Percentiles rank a stretch among this genome's conserved stretches.
phyloP scores from a whole-genome alignment of 257 asterid genomes.

The Cinchona pubescens region DNA sequence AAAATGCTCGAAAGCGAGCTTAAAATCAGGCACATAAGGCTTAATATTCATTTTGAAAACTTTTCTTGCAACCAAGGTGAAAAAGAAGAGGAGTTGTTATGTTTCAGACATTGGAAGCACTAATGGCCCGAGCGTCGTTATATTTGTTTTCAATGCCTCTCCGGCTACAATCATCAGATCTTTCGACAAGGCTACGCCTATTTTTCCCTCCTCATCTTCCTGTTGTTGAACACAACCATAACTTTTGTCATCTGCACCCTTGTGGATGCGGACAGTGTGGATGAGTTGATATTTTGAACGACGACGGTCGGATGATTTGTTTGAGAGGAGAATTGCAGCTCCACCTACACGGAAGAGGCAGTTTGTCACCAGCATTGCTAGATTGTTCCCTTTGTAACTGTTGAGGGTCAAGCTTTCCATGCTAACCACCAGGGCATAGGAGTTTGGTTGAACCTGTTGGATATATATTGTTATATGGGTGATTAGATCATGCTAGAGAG shows the following conservation, averaged over 20 bases:
- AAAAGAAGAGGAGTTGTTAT: slow-evolving; percentile 16
- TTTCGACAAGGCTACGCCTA: slow-evolving; percentile 30
- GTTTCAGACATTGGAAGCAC: slow-evolving; percentile 41
- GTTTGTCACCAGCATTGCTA: slow-evolving; percentile 34
- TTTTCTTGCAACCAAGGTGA: slow-evolving; percentile 14
- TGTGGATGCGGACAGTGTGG: slow-evolving; percentile 32
- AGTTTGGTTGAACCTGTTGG: no score
- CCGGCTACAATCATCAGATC: slow-evolving; percentile 31
- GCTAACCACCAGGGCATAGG: slow-evolving; percentile 35
- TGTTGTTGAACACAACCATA: slow-evolving; percentile 23
- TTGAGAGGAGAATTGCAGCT: slow-evolving; percentile 32
- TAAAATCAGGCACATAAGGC: slow-evolving; percentile 33
- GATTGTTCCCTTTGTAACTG: slow-evolving; percentile 28
- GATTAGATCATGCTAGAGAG: no score
- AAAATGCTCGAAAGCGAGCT: slow-evolving; percentile 41
- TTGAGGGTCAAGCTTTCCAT: slow-evolving; percentile 15
- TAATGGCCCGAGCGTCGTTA: slow-evolving; percentile 31
- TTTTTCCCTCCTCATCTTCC: slow-evolving; percentile 21
- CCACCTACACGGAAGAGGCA: slow-evolving; percentile 37
- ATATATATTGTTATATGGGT: no score
- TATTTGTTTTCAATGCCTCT: slow-evolving; percentile 28
- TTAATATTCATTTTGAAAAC: slow-evolving; percentile 21
- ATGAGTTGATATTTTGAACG: slow-evolving; percentile 29
- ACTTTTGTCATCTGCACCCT: slow-evolving; percentile 30
- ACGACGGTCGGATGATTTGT: slow-evolving; percentile 9